Evolutionary conservation across 352 stramenopile genomes (phyloP), one percentile per base, ranked within the genome.

Genomic region (Peronospora tabacina): DNA sequence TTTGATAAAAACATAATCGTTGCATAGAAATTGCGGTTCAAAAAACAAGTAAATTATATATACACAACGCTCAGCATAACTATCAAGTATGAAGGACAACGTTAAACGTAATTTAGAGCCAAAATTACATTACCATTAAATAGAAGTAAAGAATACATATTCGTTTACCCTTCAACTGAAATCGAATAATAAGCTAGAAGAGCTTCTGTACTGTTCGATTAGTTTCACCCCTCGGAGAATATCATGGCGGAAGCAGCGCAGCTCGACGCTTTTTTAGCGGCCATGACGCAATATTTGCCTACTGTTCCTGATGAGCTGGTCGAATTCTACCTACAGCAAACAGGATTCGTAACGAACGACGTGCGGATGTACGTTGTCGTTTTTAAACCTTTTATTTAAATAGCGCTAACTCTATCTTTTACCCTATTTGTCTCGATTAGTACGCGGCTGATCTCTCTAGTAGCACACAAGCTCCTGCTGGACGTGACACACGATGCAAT

Each of bases 401-500:
- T 26, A 26, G 22, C 22, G 33, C 19, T 13, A 37, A 13, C 7
- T 16, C n/a, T 41, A 26, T 41, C 12, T 11, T 26, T 5, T 41
- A 33, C 44, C 15, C 2, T 47, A 52, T 50, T 49, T 38, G 6
- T n/a, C 17, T 42, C 7, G 11, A 30, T 1, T 44, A 90, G 80
- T 33, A 67, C 82, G 32, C 69, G 77, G 0, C 58, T 89, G 52
- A 66, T 91, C 26, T 76, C 73, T 17, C 61, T 91, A 15, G 77
- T 63, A 2, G 77, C 75, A 1, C 80, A 91, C 63, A 89, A 91
- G 51, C 81, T 91, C n/a, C 49, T 91, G 24, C 50, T 89, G 40
- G 80, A 91, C 51, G 80, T 89, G 16, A 72, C 70, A 0, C 80
- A 89, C 43, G 80, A 91, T 49, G 65, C 80, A 10, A 82, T 88